Evolutionary conservation across 2,329 filamentous ascomycete species (phyloP), one percentile per base, ranked within the genome.

Genomic region (Colletotrichum cordylinicola): DNA sequence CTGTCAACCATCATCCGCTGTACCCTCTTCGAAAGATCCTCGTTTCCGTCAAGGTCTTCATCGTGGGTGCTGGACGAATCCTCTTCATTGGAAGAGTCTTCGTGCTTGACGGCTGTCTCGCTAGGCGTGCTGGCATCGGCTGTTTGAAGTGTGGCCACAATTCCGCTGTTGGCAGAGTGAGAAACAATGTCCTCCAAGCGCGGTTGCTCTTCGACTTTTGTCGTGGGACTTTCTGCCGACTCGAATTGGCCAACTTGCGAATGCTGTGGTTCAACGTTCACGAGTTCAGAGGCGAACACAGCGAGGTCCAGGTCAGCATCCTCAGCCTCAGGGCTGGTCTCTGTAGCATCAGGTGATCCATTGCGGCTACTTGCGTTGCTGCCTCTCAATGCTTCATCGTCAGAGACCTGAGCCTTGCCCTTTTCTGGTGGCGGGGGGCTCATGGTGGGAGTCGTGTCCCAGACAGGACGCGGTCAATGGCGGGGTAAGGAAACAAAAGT

Each of bases 1-100:
- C 37, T 75, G 52, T 76, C 72, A 2, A 76, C 62, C 31, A 76
- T 76, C 31, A 67, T 33, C 10, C n/a, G n/a, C 16, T 75, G 73
- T 2, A 37, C 8, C 5, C 8, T 35, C 33, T 43, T 72, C 0
- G 69, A 58, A 7, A 12, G 55, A 0, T 64, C 62, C 6, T 72
- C 43, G 6, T 6, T n/a, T 12, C 35, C 39, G 2, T 48, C 37
- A 3, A 0, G 4, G 12, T 8, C 18, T 27, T 56, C 73, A 37
- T 75, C 16, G 33, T 75, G 55, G 13, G 9, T 18, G 16, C 13
- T 8, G 3, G 35, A 64, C 24, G n/a, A 27, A 15, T 8, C 16
- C 1, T 64, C 61, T 15, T 35, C 61, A 24, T 33, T 35, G 12
- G 61, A 64, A 6, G 29, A n/a, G 16, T 33, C 60, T 1, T 58